These are phyloP conservation scores for Nemania diffusa DNA, from an alignment of 2,329 filamentous ascomycete genomes.

Conservation along the genomic window DNA sequence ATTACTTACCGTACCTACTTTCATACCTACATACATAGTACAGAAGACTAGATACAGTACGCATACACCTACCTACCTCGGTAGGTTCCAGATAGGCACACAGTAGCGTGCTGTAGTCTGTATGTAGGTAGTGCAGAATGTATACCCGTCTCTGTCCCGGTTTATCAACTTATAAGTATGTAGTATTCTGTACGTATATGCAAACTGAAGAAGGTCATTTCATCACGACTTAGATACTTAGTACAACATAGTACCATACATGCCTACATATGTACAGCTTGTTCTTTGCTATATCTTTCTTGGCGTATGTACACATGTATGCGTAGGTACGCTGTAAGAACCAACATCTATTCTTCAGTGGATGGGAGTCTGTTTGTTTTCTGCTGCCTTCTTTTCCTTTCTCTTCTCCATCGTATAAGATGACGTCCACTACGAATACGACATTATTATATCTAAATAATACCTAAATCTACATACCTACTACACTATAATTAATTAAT, in stretches of 20 bases:
- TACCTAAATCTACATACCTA: neutral
- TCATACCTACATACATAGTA: neutral
- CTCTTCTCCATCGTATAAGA: neutral
- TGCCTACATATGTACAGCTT: too few species aligned
- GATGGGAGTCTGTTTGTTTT: neutral
- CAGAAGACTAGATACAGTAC: neutral
- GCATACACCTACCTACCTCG: neutral
- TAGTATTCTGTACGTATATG: too few species aligned
- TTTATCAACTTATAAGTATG: neutral
- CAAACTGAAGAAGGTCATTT: neutral
- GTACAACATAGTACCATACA: neutral
- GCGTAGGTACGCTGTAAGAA: too few species aligned
- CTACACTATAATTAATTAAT: neutral
- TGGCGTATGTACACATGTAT: too few species aligned
- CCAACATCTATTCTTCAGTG: neutral
- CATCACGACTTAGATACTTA: neutral
- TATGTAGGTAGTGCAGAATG: too few species aligned
- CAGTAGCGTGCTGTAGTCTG: too few species aligned
- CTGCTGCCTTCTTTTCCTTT: neutral
- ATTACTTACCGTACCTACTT: neutral
- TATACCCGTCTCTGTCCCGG: neutral
- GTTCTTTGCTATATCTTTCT: neutral
- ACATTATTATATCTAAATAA: neutral
- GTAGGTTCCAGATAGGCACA: neutral
- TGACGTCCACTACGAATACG: neutral